Base-by-base conservation (phyloP, 2,329 filamentous ascomycete genomes). In the Paecilomyces sp. region DNA sequence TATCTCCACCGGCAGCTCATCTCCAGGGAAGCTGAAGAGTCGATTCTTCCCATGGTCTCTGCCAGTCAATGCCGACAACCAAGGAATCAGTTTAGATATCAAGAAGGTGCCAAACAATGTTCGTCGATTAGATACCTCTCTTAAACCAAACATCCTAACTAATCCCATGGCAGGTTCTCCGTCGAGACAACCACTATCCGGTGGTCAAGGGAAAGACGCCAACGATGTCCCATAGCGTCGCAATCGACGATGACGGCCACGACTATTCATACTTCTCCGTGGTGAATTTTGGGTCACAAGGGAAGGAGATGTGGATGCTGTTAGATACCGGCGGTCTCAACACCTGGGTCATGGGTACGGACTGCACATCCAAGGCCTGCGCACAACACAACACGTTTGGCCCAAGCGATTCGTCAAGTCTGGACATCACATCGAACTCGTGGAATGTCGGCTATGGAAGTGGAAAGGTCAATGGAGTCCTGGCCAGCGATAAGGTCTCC, bases 301-400 rank as follows among this genome's bases (percentile, higher is more conserved):
- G 76, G 41, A 74, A 82, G 65, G 72, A 77, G 54, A 82, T 83
- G 72, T 79, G 79, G 68, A 74, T 85, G 69, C 70, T 84, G 58
- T 67, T 85, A 13, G 83, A 85, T 67, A 82, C 81, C 0, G 83
- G 82, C 7, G 80, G 81, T 13, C 78, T 80, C 18, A 91, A 90
- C 60, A 91, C 88, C 12, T 96, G 92, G 92, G 85, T 96, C 22
- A 94, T 94, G 85, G 84, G 87, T 31, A 79, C 85, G 15, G 77
- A 81, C 58, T 96, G 92, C 77, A 80, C 73, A 15, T 85, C 85
- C 2, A 73, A 80, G 25, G 83, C 90, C 3, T 96, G 92, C 72
- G 71, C 75, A 31, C 78, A 80, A 65, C 92, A 96, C 72, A 85
- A 85, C 67, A 85, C 82, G 0, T 93, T 91, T 69, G 88, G 88